Evolutionary conservation across 2,329 filamentous ascomycete species (phyloP), one percentile per base, ranked within the genome.

Genomic region (Corynespora cassiicola): DNA sequence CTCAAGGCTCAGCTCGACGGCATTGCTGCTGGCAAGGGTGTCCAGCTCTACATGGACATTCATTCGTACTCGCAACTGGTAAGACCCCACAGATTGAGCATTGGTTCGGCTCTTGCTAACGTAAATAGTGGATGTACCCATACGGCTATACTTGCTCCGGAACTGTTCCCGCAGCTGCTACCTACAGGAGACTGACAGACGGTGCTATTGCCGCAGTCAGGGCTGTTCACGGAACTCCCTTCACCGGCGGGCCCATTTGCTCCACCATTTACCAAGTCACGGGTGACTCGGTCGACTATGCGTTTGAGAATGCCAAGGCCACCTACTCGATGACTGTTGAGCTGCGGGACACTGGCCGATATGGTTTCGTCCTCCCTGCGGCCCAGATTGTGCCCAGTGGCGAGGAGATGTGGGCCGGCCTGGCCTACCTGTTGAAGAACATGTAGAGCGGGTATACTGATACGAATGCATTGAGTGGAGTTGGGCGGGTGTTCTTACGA

Each of bases 21-120:
- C 24, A 55, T 82, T 16, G 66, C 70, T 3, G 56, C 59, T 2
- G 61, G 61, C 11, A 72, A 78, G 44, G 78, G 80, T 1, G 68
- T 86, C 25, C 77, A 80, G 53, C 70, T 84, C 2, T 87, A 79
- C 64, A 78, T 86, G 47, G 84, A 87, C 64, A 81, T 79, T 58
- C 84, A 87, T 66, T 75, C 80, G 0, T 87, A 84, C 65, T 58
- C 50, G 1, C 65, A 68, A 43, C 58, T 66, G 1, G n/a, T n/a
- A n/a, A n/a, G n/a, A n/a, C n/a, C n/a, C n/a, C n/a, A n/a, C 51
- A 27, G 27, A 53, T 53, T 47, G 50, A 52, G 24, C 46, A 33
- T 45, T 37, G 32, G 40, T 39, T 9, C 10, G 2, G 26, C 19
- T 30, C 22, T 10, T 21, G 18, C 21, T 81, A 84, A 56, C 68